These are phyloP conservation scores for Pseudoperonospora humuli DNA, from an alignment of 352 stramenopile genomes.

Conservation along the genomic window DNA sequence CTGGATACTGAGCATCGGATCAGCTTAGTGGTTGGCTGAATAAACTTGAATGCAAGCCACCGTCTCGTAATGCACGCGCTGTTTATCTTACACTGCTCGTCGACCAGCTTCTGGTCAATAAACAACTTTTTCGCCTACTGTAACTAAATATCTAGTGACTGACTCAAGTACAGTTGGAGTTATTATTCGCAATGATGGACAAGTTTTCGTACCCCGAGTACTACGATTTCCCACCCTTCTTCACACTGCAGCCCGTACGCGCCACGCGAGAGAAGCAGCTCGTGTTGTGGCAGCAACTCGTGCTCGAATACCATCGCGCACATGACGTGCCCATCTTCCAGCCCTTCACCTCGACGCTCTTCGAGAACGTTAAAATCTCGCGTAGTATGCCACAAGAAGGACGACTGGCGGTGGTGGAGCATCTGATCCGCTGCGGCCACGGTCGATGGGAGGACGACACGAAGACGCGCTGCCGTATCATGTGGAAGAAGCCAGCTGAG, in stretches of 20 bases:
- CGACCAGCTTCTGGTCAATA: too few species aligned
- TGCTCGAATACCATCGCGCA: slow-evolving; percentile 77
- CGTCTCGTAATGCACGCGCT: too few species aligned
- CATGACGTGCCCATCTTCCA: slow-evolving; percentile 65
- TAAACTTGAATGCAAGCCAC: too few species aligned
- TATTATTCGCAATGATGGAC: slow-evolving; percentile 39
- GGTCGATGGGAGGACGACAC: slow-evolving; percentile 76
- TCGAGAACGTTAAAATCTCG: slow-evolving; percentile 82
- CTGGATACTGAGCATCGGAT: too few species aligned
- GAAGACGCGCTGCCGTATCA: slow-evolving; percentile 69
- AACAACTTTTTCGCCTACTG: too few species aligned
- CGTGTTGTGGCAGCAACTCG: slow-evolving; percentile 78
- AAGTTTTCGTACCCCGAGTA: slow-evolving; percentile 83
- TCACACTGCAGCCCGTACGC: slow-evolving; percentile 80
- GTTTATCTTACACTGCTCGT: too few species aligned
- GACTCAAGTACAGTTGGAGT: too few species aligned
- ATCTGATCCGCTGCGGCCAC: slow-evolving; percentile 71
- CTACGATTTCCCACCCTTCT: slow-evolving; percentile 84
- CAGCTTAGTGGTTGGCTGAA: too few species aligned
- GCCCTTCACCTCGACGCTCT: slow-evolving; percentile 55
- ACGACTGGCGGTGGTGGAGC: slow-evolving; percentile 57
- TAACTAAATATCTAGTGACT: too few species aligned
- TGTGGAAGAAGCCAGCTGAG: slow-evolving; percentile 79
- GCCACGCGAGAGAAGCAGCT: slow-evolving; percentile 82
- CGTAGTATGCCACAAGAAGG: slow-evolving; percentile 71